Evolutionary conservation across 2,329 filamentous ascomycete species (phyloP).

Genomic region (Colletotrichum lindemuthianum): DNA sequence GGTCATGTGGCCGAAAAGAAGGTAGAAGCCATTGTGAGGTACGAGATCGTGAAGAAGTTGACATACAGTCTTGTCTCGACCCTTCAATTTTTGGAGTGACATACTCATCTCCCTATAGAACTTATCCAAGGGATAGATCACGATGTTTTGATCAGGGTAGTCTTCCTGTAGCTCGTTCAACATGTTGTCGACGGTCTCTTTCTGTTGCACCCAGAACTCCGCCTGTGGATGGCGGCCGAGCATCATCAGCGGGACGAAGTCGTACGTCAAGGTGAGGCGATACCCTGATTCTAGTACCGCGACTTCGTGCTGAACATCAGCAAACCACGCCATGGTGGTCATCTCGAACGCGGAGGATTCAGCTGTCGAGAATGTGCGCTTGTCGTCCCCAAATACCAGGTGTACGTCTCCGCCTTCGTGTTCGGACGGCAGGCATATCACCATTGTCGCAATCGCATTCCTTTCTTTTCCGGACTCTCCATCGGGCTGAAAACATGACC

Average conservation of each 20-base stretch:
- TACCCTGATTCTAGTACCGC: constrained; percentile 53
- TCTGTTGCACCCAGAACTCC: constrained; percentile 31
- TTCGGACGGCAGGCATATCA: constrained; percentile 55
- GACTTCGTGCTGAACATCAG: constrained; percentile 60
- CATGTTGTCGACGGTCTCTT: constrained; percentile 34
- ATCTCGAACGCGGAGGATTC: constrained; percentile 43
- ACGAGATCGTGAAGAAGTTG: neutral
- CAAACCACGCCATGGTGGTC: constrained; percentile 53
- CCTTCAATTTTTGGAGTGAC: neutral
- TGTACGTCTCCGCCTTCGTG: constrained; percentile 55
- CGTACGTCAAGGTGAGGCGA: constrained; percentile 60
- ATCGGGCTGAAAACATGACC: constrained; percentile 57
- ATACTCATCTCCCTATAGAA: neutral
- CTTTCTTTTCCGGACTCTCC: constrained; percentile 56
- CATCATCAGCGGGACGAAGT: constrained; percentile 49
- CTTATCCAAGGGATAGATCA: neutral
- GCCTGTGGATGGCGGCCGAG: constrained; percentile 29
- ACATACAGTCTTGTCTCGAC: neutral
- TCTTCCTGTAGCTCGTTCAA: neutral
- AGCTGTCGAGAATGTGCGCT: constrained; percentile 44
- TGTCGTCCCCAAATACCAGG: constrained; percentile 46
- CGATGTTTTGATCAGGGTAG: neutral
- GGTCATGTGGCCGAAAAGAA: constrained; percentile 37
- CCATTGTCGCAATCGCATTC: constrained; percentile 58
- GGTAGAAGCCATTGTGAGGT: neutral